Evolutionary conservation across 1,284 basidiomycete species (phyloP).

Genomic region (Ustilago tritici): DNA sequence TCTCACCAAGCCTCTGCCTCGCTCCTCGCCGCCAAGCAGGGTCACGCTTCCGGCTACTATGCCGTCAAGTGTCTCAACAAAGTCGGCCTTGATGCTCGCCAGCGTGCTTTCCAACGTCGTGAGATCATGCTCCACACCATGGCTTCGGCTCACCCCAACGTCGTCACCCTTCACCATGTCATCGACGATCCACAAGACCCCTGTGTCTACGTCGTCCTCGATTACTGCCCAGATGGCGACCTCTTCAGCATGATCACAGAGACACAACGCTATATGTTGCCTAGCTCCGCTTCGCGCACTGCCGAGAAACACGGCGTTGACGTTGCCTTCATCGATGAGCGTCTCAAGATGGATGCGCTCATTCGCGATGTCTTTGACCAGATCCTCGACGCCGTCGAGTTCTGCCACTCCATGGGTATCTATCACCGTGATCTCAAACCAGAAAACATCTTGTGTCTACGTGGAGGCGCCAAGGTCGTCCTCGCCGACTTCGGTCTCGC

Average conservation of each 20-base stretch:
- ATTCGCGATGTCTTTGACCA: constrained; percentile 67
- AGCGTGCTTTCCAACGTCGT: constrained; percentile 80
- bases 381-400: constrained; percentile 91
- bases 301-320: constrained; percentile 48
- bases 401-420: constrained; percentile 79
- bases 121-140: constrained; percentile 77
- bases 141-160: constrained; percentile 81
- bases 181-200: constrained; percentile 76
- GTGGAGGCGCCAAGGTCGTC: constrained; percentile 80
- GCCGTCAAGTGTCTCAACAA: constrained; percentile 89
- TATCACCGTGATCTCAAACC: constrained; percentile 98
- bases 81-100: constrained; percentile 77
- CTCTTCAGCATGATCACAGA: constrained; percentile 83
- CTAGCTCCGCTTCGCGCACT: constrained; percentile 26
- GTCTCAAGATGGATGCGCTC: constrained; percentile 59
- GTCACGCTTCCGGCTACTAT: constrained; percentile 71
- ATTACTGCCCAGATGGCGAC: constrained; percentile 86
- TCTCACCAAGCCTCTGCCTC: constrained; percentile 39
- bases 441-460: constrained; percentile 92
- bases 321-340: constrained; percentile 47
- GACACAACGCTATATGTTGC: constrained; percentile 76
- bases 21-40: constrained; percentile 52
- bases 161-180: constrained; percentile 89
- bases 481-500: constrained; percentile 98
- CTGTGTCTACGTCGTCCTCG: constrained; percentile 76